Percentiles rank a stretch among this genome's conserved stretches.
Evolutionary conservation across 306 rosid genomes (phyloP).

Genomic region (Albizia julibrissin): DNA sequence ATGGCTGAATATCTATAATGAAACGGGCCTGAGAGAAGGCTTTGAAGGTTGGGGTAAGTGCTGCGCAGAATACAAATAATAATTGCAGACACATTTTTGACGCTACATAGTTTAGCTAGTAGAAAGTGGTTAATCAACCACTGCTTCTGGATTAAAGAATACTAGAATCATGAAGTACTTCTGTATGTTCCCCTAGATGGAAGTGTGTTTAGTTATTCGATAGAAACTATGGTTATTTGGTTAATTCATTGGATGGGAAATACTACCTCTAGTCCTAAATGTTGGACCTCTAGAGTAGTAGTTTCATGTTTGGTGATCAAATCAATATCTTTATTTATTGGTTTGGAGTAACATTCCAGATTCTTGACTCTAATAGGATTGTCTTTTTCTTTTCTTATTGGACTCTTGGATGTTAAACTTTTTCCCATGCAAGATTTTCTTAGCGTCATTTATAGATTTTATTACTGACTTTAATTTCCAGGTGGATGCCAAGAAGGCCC

Average conservation of each 20-base stretch:
- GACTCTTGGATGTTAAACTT: conserved; percentile 11
- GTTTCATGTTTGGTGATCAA: not conserved
- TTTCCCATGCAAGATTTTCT: not conserved
- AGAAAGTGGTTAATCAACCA: not conserved
- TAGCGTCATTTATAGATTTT: conserved; percentile 18
- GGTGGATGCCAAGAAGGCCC: conserved; percentile 98
- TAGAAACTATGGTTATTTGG: not conserved
- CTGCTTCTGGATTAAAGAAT: conserved; percentile 3
- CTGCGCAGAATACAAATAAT: not conserved
- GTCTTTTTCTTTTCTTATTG: not conserved
- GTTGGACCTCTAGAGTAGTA: no score
- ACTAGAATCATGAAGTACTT: not conserved
- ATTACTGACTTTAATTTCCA: conserved; percentile 41
- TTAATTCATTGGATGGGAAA: conserved; percentile 2
- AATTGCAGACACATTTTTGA: not conserved
- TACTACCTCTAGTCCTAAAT: no score
- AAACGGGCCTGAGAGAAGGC: not conserved
- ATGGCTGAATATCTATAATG: not conserved
- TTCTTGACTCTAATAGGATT: conserved; percentile 4
- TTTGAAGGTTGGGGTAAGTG: not conserved
- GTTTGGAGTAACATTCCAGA: not conserved
- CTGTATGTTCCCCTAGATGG: not conserved
- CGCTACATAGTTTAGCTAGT: not conserved
- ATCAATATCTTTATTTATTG: not conserved
- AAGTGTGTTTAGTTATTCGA: not conserved